Evolutionary conservation across 768 basidiomycete species (phyloP), one percentile per base, ranked within the genome.

Genomic region (Xerocomellus intermedius): DNA sequence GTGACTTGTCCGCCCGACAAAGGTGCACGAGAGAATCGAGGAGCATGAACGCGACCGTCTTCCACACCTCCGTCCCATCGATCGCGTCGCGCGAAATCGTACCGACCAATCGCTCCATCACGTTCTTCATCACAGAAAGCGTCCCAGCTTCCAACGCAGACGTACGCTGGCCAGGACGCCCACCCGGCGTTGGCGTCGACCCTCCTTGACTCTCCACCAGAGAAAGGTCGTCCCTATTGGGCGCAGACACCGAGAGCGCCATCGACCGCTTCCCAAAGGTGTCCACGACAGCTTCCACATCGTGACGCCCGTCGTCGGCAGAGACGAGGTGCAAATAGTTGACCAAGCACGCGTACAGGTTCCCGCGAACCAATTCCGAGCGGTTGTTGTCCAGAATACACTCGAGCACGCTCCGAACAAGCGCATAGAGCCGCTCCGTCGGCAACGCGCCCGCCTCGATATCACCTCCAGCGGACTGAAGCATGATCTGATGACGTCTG

Each of bases 1-100:
- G 79, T 45, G 87, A 86, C 71, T 84, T 87, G 59, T 93, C 88
- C 45, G 75, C 70, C 26, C 81, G 81, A 37, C 85, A 89, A 0
- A 95, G 74, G 42, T 88, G 82, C 17, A 89, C 80, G 8, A 95
- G 77, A 1, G 89, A 85, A 62, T 95, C 92, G 41, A 98, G 77
- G 3, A 94, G 76, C 78, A 94, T 89, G 67, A 94, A 98, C 9
- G 95, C 91, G 16, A 98, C 84, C 3, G 94, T 95, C 73, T 92
- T 92, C 96, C 96, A 98, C 2, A 98, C 91, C 70, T 98, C 94
- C 17, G 91, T 86, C 8, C 94, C 95, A 59, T 97, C 94, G 50
- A 92, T 89, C 2, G 94, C 94, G 65, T 98, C 96, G n/a, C 92
- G 80, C 21, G 91, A 84, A 37, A 96, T 77, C 36, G 84, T 78